These are phyloP conservation scores for Leishmania arabica DNA, from an alignment of 208 protist species.

Conservation along the genomic window DNA sequence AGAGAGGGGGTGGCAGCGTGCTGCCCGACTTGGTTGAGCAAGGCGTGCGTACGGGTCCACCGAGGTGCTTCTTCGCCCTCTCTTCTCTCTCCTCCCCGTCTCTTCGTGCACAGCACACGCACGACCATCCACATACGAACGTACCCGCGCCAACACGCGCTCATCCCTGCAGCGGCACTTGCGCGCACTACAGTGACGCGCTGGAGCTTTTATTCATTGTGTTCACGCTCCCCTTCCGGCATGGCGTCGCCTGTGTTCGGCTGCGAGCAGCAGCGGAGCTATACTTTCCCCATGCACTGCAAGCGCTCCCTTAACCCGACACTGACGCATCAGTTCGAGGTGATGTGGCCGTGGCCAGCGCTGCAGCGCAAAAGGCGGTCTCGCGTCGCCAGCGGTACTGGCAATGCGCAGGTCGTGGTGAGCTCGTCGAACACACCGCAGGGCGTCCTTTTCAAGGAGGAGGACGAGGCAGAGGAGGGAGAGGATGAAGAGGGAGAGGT, in stretches of 20 bases:
- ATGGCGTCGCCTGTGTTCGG: not conserved
- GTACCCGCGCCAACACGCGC: not conserved
- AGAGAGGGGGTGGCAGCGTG: not conserved
- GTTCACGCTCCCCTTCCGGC: not conserved
- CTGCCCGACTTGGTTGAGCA: not conserved
- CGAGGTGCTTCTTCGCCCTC: not conserved
- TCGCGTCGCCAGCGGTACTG: not conserved
- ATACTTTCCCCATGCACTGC: constrained; percentile 27
- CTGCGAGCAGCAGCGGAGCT: constrained; percentile 17
- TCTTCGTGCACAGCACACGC: not conserved
- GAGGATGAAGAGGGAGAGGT: not conserved
- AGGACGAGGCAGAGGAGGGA: not conserved
- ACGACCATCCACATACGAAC: not conserved
- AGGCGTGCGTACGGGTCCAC: not conserved
- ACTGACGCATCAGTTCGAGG: constrained; percentile 48
- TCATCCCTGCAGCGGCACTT: not conserved
- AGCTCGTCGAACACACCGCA: too few relatives aligned
- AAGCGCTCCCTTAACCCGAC: constrained; percentile 40
- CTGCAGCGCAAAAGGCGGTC: not conserved
- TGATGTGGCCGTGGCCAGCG: constrained; percentile 65
- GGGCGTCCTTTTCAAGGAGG: not conserved
- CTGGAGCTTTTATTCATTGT: not conserved
- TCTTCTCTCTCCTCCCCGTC: not conserved
- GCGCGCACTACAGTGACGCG: not conserved
- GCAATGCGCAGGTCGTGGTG: not conserved